phyloP scores from a whole-genome alignment of 345 rosid genomes.

The Euphorbia lathyris region DNA sequence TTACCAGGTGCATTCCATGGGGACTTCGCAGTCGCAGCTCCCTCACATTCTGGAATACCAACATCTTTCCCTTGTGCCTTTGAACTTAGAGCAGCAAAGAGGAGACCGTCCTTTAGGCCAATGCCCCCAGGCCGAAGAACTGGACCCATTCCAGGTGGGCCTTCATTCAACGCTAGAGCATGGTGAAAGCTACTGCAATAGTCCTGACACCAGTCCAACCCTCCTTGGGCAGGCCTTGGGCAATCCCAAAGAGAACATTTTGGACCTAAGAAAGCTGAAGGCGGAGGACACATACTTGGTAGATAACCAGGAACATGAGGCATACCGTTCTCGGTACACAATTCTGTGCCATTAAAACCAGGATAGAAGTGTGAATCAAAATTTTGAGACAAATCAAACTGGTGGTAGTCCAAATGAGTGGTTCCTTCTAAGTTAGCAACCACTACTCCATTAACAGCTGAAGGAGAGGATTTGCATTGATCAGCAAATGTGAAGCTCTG shows the following conservation, averaged over 20 bases:
- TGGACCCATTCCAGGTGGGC: conserved; percentile 90
- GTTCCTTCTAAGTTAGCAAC: conserved; percentile 44
- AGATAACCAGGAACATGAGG: conserved; percentile 52
- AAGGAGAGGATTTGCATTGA: conserved; percentile 52
- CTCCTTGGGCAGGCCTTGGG: conserved; percentile 86
- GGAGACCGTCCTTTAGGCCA: conserved; percentile 80
- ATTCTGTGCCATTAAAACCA: conserved; percentile 41
- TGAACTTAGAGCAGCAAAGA: conserved; percentile 82
- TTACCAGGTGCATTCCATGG: conserved; percentile 99
- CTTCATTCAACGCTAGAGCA: conserved; percentile 78
- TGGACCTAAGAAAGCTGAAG: conserved; percentile 94
- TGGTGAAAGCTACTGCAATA: conserved; percentile 95
- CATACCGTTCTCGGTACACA: conserved; percentile 51
- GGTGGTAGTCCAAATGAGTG: conserved; percentile 53
- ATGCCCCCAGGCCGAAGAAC: conserved; percentile 91
- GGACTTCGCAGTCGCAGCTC: conserved; percentile 98
- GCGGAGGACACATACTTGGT: conserved; percentile 72
- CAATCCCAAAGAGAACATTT: conserved; percentile 99
- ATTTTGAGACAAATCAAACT: conserved; percentile 64
- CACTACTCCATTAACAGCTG: conserved; percentile 27
- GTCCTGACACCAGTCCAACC: conserved; percentile 76
- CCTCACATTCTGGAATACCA: conserved; percentile 98
- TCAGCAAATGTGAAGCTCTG: conserved; percentile 45
- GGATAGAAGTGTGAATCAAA: conserved; percentile 57
- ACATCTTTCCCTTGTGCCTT: conserved; percentile 84